Conservation (phyloP, 2,329 filamentous ascomycete species). For the Claviceps maximensis region DNA sequence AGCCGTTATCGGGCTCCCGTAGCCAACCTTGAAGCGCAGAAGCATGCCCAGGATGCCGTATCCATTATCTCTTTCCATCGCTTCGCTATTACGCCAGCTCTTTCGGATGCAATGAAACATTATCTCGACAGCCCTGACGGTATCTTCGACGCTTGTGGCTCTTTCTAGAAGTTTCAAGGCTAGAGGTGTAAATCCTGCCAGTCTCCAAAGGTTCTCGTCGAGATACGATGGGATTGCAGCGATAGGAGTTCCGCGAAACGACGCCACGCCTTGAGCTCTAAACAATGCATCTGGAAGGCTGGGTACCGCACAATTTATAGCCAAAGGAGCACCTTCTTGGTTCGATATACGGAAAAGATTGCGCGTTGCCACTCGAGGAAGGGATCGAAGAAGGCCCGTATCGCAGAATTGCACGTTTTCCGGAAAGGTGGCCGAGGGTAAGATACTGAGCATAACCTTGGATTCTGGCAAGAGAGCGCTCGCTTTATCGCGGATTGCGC, state of each 20-base stretch:
- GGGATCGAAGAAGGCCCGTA: conserved; percentile 58
- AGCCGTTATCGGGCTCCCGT: conserved; percentile 19
- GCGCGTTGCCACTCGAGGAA: conserved; percentile 61
- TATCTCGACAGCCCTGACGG: conserved; percentile 67
- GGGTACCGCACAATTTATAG: conserved; percentile 78
- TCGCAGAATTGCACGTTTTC: conserved; percentile 71
- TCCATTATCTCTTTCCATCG: conserved; percentile 91
- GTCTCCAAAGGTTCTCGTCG: conserved; percentile 83
- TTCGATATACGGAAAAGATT: conserved; percentile 31
- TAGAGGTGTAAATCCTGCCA: conserved; percentile 82
- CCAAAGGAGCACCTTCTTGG: conserved; percentile 54
- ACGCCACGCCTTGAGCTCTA: conserved; percentile 64
- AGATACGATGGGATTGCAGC: conserved; percentile 70
- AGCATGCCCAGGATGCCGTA: conserved; percentile 80
- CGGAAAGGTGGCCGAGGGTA: conserved; percentile 66
- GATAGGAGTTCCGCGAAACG: conserved; percentile 72
- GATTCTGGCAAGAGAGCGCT: conserved; percentile 69
- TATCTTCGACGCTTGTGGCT: conserved; percentile 54
- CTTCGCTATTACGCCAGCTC: conserved; percentile 95
- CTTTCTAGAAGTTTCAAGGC: conserved; percentile 74
- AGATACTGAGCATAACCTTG: conserved; percentile 70
- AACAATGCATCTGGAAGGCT: conserved; percentile 82
- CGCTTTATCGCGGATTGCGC: conserved; percentile 75
- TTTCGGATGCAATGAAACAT: conserved; percentile 75
- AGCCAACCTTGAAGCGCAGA: conserved; percentile 68